phyloP scores from a whole-genome alignment of 2,329 filamentous ascomycete genomes.

The Sphaerulina populicola region DNA sequence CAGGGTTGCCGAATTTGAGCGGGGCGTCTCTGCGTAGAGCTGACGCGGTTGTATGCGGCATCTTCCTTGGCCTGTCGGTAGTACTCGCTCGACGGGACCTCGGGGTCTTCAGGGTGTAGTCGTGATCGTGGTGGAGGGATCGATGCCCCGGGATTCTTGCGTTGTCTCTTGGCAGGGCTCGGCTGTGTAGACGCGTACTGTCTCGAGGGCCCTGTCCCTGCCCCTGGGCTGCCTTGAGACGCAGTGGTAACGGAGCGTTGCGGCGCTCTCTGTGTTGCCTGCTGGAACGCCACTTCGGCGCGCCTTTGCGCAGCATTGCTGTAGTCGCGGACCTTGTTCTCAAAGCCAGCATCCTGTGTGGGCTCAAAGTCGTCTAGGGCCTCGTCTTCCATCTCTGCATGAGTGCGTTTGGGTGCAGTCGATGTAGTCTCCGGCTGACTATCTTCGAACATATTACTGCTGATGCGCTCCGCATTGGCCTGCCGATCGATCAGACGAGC shows the following conservation, averaged over 20 bases:
- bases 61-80: constrained; percentile 21
- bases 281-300: constrained; percentile 28
- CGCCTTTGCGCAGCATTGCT: constrained; percentile 31
- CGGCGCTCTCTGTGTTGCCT: neutral
- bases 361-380: constrained; percentile 14
- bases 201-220: constrained; percentile 12
- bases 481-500: constrained; percentile 25
- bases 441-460: constrained; percentile 9
- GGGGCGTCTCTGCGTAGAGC: constrained; percentile 11
- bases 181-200: constrained; percentile 1
- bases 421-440: neutral
- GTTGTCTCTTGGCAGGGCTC: constrained; percentile 20
- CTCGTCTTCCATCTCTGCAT: constrained; percentile 5
- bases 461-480: constrained; percentile 14
- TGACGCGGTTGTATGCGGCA: constrained; percentile 20
- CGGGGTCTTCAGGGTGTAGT: constrained; percentile 10
- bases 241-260: constrained; percentile 5
- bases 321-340: constrained; percentile 33
- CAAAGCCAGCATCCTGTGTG: constrained; percentile 40
- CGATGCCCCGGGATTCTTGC: constrained; percentile 29
- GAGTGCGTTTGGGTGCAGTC: constrained; percentile 4
- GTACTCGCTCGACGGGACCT: constrained; percentile 2
- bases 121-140: constrained; percentile 23
- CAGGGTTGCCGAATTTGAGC: constrained; percentile 31
- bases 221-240: neutral